Percentiles rank a stretch among this genome's conserved stretches.
These are phyloP conservation scores for Takashimella koratensis DNA, from an alignment of 1,284 basidiomycete genomes.

Conservation along the genomic window DNA sequence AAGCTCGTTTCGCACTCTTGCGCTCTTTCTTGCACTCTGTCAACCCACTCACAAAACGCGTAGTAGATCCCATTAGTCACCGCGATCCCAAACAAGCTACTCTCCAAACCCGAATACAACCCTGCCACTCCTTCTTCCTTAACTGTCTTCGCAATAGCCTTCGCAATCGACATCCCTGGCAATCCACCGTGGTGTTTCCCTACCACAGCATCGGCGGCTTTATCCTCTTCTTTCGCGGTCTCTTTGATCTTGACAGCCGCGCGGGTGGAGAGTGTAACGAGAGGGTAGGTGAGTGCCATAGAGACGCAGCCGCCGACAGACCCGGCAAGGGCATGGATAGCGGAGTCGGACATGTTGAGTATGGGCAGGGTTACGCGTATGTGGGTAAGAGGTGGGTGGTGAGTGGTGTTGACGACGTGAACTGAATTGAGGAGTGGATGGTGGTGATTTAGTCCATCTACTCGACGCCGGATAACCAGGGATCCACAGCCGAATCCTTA, in stretches of 20 bases:
- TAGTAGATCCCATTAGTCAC: slow-evolving; percentile 75
- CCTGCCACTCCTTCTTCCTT: slow-evolving; percentile 80
- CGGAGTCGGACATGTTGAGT: slow-evolving; percentile 59
- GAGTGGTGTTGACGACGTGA: no score
- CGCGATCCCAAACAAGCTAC: slow-evolving; percentile 84
- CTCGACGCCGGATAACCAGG: no score
- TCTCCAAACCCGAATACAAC: slow-evolving; percentile 82
- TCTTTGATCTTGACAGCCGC: slow-evolving; percentile 68
- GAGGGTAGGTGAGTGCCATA: slow-evolving; percentile 67
- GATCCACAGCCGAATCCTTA: no score
- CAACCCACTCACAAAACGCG: slow-evolving; percentile 36
- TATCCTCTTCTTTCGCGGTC: slow-evolving; percentile 58
- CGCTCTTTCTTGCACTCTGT: no score
- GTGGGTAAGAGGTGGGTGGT: no score
- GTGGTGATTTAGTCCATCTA: no score
- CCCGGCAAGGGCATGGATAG: slow-evolving; percentile 85
- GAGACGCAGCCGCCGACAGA: slow-evolving; percentile 86
- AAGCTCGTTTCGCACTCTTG: no score
- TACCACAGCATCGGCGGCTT: slow-evolving; percentile 25
- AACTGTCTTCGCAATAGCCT: slow-evolving; percentile 65
- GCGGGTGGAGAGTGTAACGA: slow-evolving; percentile 87
- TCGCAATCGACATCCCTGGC: slow-evolving; percentile 18
- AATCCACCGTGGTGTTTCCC: background rate
- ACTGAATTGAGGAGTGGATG: no score
- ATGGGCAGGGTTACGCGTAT: no score